Conservation (phyloP, 768 basidiomycete species). For the Dendrothele bispora region DNA sequence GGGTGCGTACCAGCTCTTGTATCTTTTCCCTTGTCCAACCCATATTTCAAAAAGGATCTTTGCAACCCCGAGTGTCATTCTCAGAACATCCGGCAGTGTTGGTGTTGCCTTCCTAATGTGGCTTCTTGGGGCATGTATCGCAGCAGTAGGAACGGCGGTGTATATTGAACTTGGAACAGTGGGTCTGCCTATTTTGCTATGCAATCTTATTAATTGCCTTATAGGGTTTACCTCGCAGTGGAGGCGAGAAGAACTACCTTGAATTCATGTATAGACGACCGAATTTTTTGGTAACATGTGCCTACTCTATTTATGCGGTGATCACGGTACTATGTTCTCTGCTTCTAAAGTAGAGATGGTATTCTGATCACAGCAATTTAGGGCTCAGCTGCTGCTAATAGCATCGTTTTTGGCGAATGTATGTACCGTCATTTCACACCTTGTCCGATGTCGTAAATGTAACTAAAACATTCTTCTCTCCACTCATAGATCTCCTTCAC, state of each 20-base stretch:
- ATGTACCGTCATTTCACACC: conserved; percentile 8
- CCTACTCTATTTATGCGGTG: conserved; percentile 56
- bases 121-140: conserved; percentile 65
- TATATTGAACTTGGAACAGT: conserved; percentile 79
- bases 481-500: conserved; percentile 54
- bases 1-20: conserved; percentile 40
- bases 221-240: conserved; percentile 67
- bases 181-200: conserved; percentile 13
- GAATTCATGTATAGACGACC: conserved; percentile 69
- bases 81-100: conserved; percentile 67
- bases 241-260: conserved; percentile 77
- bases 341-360: background rate
- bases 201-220: background rate
- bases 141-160: conserved; percentile 65
- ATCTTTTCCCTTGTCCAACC: background rate
- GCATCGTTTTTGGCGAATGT: conserved; percentile 77
- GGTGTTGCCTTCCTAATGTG: conserved; percentile 70
- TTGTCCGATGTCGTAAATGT: background rate
- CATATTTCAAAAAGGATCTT: conserved; percentile 51
- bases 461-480: background rate
- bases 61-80: conserved; percentile 67
- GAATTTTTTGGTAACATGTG: conserved; percentile 58
- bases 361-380: conserved; percentile 19
- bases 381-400: conserved; percentile 60
- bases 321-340: conserved; percentile 40